Base-by-base conservation (phyloP, 192 early-diverging fungal species). In the Thamnidium elegans region DNA sequence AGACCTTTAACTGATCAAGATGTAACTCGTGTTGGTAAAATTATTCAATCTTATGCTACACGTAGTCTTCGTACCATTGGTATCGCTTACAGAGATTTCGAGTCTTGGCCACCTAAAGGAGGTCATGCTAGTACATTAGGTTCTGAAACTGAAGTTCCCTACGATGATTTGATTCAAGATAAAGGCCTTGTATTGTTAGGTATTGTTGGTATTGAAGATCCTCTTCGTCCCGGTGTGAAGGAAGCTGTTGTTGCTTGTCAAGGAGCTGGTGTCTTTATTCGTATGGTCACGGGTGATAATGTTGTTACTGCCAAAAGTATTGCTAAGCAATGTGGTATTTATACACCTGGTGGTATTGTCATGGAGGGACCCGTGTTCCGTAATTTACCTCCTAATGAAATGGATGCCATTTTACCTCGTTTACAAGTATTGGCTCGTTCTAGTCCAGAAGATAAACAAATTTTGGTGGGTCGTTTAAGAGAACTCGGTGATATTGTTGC, bases 271-370 rank as follows among this genome's bases (percentile, higher is more conserved):
- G 90, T 99, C 30, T 84, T 89, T 78, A 93, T 99, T 48, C 89
- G 96, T 13, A 99, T 99, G 98, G 95, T 99, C 17, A 99, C 98
- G 1, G 98, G 98, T 54, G 98, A 99, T 80, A 97, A 97, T 68
- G 62, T 94, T 48, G 76, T 89, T 0, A 99, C 98, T 1, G 98
- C 98, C 2, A 85, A 89, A 43, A 89, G 93, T 6, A 99, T 99
- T 75, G 98, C 96, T 34, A 89, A 81, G 10, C 89, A 94, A 67
- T 96, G 95, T 61, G 94, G 93, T 45, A 98, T 99, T 55, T 90
- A 89, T 51, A 89, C 89, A 10, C 82, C 84, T 14, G 91, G 90
- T 50, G 96, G 95, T 26, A 83, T 94, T 45, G 88, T 93, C 44
- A 94, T 99, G 82, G 95, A 97, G 71, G 98, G 98, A 2, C 94